A percentile compares a stretch with the other conserved stretches of the same genome.
These are phyloP conservation scores for Epichloe sibirici DNA, from an alignment of 2,329 filamentous ascomycete genomes.

Conservation along the genomic window DNA sequence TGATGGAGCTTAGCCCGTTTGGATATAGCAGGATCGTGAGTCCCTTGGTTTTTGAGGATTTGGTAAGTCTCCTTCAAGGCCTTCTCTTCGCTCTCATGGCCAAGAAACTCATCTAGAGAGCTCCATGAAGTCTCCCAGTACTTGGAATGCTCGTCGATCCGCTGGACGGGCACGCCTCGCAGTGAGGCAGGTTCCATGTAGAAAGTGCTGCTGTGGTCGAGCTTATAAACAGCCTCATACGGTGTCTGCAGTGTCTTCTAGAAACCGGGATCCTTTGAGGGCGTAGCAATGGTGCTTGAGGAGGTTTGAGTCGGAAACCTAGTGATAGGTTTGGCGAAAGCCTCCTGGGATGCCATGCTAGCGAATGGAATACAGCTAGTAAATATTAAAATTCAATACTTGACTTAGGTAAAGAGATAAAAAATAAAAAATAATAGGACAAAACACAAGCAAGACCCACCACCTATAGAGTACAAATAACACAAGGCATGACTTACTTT, in stretches of 20 bases:
- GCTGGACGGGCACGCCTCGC: conserved; percentile 15
- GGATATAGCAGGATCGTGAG: conserved; percentile 5
- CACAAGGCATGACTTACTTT: not conserved
- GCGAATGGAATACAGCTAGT: not conserved
- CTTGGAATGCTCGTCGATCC: conserved; percentile 15
- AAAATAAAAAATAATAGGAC: not conserved
- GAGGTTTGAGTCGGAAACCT: not conserved
- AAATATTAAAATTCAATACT: not conserved
- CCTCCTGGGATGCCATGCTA: not conserved
- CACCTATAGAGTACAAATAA: not conserved
- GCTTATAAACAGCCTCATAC: conserved; percentile 9
- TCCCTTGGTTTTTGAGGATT: not conserved
- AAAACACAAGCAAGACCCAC: not conserved
- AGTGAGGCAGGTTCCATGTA: conserved; percentile 16
- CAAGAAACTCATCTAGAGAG: conserved; percentile 18
- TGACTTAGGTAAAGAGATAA: not conserved
- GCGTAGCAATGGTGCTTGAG: not conserved
- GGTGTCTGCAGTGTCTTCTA: conserved; percentile 7
- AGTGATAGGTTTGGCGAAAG: not conserved
- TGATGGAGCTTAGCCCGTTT: conserved; percentile 13
- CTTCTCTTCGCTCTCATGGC: conserved; percentile 13
- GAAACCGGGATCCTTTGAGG: conserved; percentile 4
- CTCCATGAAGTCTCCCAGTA: conserved; percentile 22
- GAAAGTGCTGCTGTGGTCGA: conserved; percentile 12
- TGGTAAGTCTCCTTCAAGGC: conserved; percentile 9